Conservation (phyloP, 495 filamentous ascomycete genomes). For the Aspergillus biplanus region DNA sequence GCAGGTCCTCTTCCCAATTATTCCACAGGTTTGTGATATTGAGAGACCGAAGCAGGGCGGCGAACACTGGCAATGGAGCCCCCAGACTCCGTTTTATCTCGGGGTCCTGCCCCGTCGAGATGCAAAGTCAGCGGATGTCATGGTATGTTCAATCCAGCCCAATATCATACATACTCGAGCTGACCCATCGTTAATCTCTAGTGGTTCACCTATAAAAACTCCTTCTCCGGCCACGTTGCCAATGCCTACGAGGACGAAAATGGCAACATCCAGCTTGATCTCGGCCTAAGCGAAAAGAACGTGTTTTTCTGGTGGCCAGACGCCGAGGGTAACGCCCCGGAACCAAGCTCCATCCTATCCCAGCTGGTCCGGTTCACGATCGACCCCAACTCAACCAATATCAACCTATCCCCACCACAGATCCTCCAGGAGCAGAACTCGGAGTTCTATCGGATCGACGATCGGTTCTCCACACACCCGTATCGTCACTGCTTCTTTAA, state of each 20-base stretch:
- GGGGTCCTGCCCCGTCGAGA: conserved; percentile 53
- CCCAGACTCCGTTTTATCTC: conserved; percentile 54
- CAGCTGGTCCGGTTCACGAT: conserved; percentile 30
- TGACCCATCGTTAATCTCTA: neutral
- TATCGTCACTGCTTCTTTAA: conserved; percentile 61
- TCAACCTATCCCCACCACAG: conserved; percentile 30
- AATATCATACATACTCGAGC: neutral
- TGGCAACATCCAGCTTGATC: conserved; percentile 54
- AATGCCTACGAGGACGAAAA: conserved; percentile 54
- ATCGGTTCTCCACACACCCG: conserved; percentile 52
- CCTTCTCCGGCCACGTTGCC: conserved; percentile 54
- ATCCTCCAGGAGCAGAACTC: conserved; percentile 49
- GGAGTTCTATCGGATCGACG: conserved; percentile 65
- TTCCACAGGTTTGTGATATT: conserved; percentile 53
- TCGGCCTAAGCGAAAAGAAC: conserved; percentile 59
- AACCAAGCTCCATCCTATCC: conserved; percentile 30
- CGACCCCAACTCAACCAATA: conserved; percentile 17
- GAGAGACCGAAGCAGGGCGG: conserved; percentile 57
- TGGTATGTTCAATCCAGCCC: conserved; percentile 34
- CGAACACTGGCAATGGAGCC: conserved; percentile 60
- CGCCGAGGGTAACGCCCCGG: conserved; percentile 30
- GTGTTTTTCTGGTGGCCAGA: conserved; percentile 62
- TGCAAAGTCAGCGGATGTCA: conserved; percentile 51
- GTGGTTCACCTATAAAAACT: conserved; percentile 23
- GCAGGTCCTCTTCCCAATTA: conserved; percentile 52